Percentiles rank a stretch among this genome's conserved stretches.
Evolutionary conservation across 179 eudicot species (phyloP).

Genomic region (Beta macrorhiza): DNA sequence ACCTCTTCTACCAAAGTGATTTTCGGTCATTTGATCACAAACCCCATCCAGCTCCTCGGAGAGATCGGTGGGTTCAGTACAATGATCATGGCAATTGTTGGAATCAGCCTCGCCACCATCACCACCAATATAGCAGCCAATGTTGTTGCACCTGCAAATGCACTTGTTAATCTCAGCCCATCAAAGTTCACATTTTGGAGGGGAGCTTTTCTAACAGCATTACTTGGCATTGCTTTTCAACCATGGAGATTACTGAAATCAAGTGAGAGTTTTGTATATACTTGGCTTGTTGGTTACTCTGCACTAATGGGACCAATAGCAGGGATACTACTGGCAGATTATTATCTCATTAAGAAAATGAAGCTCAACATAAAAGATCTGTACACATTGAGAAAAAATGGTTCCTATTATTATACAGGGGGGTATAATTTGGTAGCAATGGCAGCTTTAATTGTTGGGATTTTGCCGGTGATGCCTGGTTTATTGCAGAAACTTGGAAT

Average conservation of each 20-base stretch:
- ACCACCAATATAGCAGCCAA: slow-evolving; percentile 98
- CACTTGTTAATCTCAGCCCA: slow-evolving; percentile 86
- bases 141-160: slow-evolving; percentile 97
- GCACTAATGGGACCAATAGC: slow-evolving; percentile 93
- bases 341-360: slow-evolving; percentile 55
- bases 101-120: slow-evolving; percentile 83
- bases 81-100: slow-evolving; percentile 57
- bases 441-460: slow-evolving; percentile 54
- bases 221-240: slow-evolving; percentile 83
- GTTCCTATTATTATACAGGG: slow-evolving; percentile 65
- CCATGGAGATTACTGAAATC: slow-evolving; percentile 94
- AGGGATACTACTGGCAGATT: slow-evolving; percentile 74
- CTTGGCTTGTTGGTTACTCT: slow-evolving; percentile 95
- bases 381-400: slow-evolving; percentile 50
- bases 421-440: slow-evolving; percentile 85
- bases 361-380: slow-evolving; percentile 52
- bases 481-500: slow-evolving; percentile 65
- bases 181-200: slow-evolving; percentile 65
- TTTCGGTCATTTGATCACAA: slow-evolving; percentile 73
- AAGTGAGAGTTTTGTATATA: slow-evolving; percentile 93
- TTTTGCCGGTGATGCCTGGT: slow-evolving; percentile 87
- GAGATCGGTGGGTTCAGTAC: slow-evolving; percentile 72
- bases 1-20: slow-evolving; percentile 80
- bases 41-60: slow-evolving; percentile 76
- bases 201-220: slow-evolving; percentile 84